Conservation (phyloP, 306 rosid species). For the Carpinus viminea region DNA sequence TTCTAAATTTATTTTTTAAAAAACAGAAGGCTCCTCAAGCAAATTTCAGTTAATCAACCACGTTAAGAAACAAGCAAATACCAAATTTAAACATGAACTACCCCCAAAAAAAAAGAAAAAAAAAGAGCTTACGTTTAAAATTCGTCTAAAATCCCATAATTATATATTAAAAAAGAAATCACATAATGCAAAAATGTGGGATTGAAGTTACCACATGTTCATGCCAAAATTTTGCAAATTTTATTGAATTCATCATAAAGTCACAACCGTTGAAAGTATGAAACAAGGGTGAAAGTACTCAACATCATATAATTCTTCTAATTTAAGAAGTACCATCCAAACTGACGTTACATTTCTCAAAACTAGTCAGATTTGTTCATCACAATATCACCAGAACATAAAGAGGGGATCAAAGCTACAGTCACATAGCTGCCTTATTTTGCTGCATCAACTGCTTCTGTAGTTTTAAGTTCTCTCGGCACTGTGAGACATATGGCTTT, state of each 20-base stretch:
- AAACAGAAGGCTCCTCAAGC: too few relatives aligned
- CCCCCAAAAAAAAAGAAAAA: too few relatives aligned
- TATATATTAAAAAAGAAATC: too few relatives aligned
- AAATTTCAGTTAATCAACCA: too few relatives aligned
- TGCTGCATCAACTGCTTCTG: conserved; percentile 34
- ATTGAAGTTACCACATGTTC: too few relatives aligned
- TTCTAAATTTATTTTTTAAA: too few relatives aligned
- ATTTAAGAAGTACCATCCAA: not conserved
- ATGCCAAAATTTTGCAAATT: not conserved
- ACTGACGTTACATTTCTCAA: not conserved
- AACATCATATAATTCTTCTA: not conserved
- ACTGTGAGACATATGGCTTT: conserved; percentile 56
- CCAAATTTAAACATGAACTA: too few relatives aligned
- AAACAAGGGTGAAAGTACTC: not conserved
- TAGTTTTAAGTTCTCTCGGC: conserved; percentile 34
- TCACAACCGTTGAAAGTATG: not conserved
- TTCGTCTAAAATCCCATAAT: too few relatives aligned
- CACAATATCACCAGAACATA: not conserved
- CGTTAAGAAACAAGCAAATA: too few relatives aligned
- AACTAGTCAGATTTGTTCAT: not conserved
- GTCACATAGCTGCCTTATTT: conserved; percentile 14
- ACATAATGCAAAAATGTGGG: too few relatives aligned
- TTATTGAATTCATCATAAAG: not conserved
- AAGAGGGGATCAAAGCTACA: not conserved
- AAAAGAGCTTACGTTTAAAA: too few relatives aligned